phyloP scores from a whole-genome alignment of 306 rosid species.

The Castanea crenata region DNA sequence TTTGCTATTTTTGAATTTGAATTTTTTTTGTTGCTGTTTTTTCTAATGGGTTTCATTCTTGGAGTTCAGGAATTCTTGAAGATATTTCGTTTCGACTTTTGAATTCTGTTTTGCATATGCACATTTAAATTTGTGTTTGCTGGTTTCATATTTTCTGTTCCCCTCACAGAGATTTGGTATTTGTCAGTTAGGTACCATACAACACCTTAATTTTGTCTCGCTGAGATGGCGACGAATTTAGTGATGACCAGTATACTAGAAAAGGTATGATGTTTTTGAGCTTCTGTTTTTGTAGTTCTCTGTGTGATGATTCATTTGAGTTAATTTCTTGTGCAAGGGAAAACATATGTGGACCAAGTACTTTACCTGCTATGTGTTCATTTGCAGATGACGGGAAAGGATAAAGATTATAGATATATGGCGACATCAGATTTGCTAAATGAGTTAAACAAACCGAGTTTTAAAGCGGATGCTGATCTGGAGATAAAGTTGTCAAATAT shows the following conservation, averaged over 20 bases:
- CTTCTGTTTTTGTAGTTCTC: neutral
- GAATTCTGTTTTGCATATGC: neutral
- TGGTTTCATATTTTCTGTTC: neutral
- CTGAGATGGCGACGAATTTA: constrained; percentile 72
- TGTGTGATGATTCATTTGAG: constrained; percentile 10
- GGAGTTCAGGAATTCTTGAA: neutral
- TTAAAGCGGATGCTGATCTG: constrained; percentile 76
- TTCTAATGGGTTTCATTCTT: neutral
- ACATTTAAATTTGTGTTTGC: neutral
- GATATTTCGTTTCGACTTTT: neutral
- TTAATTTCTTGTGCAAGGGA: neutral
- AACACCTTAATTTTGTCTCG: neutral
- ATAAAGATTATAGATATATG: constrained; percentile 93
- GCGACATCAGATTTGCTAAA: constrained; percentile 90
- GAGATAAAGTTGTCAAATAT: constrained; percentile 67
- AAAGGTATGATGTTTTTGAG: constrained; percentile 49
- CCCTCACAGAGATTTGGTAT: neutral
- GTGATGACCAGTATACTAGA: constrained; percentile 74
- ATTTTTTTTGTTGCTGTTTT: neutral
- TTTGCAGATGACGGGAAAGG: constrained; percentile 87
- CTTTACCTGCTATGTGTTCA: neutral
- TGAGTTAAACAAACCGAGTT: constrained; percentile 63
- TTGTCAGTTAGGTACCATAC: neutral
- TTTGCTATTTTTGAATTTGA: neutral
- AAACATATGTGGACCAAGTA: neutral